Evolutionary conservation across 2,329 filamentous ascomycete species (phyloP).

Genomic region (Fusarium tupiense): DNA sequence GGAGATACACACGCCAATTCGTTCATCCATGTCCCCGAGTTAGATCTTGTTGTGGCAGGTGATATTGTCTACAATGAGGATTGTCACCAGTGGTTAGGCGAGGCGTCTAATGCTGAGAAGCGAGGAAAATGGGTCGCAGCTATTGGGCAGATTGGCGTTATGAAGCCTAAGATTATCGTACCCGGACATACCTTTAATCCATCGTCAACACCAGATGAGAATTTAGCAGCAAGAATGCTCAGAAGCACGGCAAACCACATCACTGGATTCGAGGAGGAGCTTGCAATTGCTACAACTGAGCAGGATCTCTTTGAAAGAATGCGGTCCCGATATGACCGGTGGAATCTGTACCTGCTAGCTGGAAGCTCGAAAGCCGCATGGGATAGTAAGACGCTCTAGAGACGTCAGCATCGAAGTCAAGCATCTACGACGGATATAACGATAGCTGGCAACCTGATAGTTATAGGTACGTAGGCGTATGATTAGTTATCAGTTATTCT

Average conservation of each 20-base stretch:
- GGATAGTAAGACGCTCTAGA: neutral
- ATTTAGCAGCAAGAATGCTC: neutral
- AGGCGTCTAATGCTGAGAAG: neutral
- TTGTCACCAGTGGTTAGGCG: neutral
- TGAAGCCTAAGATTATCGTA: neutral
- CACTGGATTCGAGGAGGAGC: neutral
- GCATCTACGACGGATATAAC: too few species aligned
- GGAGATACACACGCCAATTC: neutral
- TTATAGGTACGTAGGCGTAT: too few species aligned
- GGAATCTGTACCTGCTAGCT: neutral
- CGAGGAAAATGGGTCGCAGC: neutral
- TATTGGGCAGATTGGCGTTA: neutral
- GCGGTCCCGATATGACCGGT: neutral
- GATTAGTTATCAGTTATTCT: too few species aligned
- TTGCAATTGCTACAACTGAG: neutral
- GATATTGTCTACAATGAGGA: neutral
- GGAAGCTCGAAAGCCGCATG: neutral
- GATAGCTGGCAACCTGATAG: too few species aligned
- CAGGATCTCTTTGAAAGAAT: neutral
- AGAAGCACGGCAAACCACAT: neutral
- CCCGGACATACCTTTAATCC: neutral
- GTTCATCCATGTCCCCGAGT: neutral
- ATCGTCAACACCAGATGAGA: neutral
- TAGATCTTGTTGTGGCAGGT: neutral
- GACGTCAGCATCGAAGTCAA: too few species aligned